A percentile compares a stretch with the other conserved stretches of the same genome.
These are phyloP conservation scores for Macadamia integrifolia DNA, from an alignment of 164 flowering plant species.

Conservation along the genomic window DNA sequence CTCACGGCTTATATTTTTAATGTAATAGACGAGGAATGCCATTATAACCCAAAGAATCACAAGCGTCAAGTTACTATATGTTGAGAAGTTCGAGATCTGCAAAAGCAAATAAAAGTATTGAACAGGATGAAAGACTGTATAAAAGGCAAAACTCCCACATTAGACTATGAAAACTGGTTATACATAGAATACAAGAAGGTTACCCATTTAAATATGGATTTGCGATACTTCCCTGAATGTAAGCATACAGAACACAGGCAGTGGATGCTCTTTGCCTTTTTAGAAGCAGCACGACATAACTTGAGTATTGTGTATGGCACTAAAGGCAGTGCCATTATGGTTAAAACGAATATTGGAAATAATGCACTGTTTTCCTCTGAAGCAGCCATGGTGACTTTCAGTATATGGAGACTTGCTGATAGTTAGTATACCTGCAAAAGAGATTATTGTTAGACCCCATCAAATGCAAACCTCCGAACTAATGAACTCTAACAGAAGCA, in stretches of 20 bases:
- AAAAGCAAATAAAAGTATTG: conserved; percentile 10
- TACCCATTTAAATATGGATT: conserved; percentile 71
- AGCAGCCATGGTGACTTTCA: conserved; percentile 51
- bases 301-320: conserved; percentile 84
- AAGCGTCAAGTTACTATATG: conserved; percentile 79
- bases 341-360: conserved; percentile 87
- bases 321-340: conserved; percentile 88
- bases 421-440: conserved; percentile 10
- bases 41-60: conserved; percentile 80
- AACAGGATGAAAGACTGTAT: neutral
- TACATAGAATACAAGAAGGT: conserved; percentile 4
- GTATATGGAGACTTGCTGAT: neutral
- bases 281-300: conserved; percentile 64
- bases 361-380: conserved; percentile 79
- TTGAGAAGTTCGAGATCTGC: conserved; percentile 82
- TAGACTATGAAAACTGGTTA: neutral
- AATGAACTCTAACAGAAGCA: neutral
- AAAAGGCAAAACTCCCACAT: neutral
- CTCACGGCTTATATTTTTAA: conserved; percentile 72
- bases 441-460: conserved; percentile 1
- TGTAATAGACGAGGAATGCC: conserved; percentile 70
- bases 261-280: conserved; percentile 58
- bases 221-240: conserved; percentile 78
- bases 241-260: conserved; percentile 75
- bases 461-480: no score